Evolutionary conservation across 495 filamentous ascomycete genomes (phyloP).

Genomic region (Hypomontagnella monticulosa): DNA sequence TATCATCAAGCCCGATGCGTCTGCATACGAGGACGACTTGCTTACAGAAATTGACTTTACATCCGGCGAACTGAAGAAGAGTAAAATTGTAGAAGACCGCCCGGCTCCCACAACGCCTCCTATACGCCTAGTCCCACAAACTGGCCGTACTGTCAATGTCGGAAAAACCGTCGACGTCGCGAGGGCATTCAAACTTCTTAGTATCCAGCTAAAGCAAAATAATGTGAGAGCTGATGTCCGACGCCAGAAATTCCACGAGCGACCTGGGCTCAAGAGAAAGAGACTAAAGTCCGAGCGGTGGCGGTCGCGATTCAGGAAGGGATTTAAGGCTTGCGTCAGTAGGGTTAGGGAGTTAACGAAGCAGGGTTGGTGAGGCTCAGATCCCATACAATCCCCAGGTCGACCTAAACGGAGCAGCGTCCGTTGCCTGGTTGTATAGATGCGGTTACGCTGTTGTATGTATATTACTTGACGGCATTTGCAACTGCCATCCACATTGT

Average conservation of each 20-base stretch:
- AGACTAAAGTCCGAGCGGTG: slow-evolving; percentile 72
- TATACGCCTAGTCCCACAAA: slow-evolving; percentile 60
- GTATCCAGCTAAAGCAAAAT: slow-evolving; percentile 58
- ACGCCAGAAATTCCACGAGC: slow-evolving; percentile 73
- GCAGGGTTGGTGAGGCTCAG: slow-evolving; percentile 71
- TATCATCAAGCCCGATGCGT: slow-evolving; percentile 32
- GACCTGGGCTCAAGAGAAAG: slow-evolving; percentile 78
- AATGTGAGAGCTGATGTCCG: slow-evolving; percentile 58
- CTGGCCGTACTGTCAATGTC: slow-evolving; percentile 69
- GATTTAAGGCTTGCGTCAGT: slow-evolving; percentile 66
- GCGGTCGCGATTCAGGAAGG: slow-evolving; percentile 69
- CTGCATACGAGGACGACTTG: slow-evolving; percentile 13
- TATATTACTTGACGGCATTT: not conserved
- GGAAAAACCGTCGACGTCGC: slow-evolving; percentile 60
- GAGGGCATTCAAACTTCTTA: slow-evolving; percentile 62
- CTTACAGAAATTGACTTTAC: slow-evolving; percentile 32
- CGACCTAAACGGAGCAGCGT: slow-evolving; percentile 1
- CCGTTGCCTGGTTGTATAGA: slow-evolving; percentile 20
- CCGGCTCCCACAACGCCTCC: slow-evolving; percentile 27
- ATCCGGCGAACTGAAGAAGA: slow-evolving; percentile 35
- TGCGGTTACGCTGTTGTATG: slow-evolving; percentile 22
- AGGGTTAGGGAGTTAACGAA: slow-evolving; percentile 72
- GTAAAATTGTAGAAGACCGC: slow-evolving; percentile 17
- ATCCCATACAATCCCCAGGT: slow-evolving; percentile 27
- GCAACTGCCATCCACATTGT: not conserved